phyloP scores from a whole-genome alignment of 176 grass and related monocot genomes.

The Hordeum marinum region DNA sequence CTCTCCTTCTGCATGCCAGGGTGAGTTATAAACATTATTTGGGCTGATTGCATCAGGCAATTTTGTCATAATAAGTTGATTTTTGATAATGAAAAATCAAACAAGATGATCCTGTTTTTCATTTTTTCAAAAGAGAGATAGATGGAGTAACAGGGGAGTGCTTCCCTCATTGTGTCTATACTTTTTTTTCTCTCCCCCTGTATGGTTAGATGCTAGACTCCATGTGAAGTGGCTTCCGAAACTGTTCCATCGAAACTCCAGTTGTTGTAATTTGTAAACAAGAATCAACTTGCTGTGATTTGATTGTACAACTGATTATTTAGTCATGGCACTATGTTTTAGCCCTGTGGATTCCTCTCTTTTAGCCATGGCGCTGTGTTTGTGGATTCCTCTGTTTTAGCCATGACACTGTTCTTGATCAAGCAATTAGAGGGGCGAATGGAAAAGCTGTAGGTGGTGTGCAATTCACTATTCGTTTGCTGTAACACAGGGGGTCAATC shows the following conservation, averaged over 20 bases:
- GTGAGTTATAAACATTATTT: constrained; percentile 23
- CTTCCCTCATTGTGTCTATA: background rate
- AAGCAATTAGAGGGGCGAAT: no score
- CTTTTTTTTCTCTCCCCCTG: background rate
- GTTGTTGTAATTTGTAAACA: constrained; percentile 17
- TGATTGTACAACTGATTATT: background rate
- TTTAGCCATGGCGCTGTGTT: background rate
- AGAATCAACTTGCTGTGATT: background rate
- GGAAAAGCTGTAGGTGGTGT: no score
- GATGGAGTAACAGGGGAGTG: background rate
- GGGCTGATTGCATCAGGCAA: background rate
- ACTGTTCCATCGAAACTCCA: background rate
- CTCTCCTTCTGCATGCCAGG: constrained; percentile 32
- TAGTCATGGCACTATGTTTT: background rate
- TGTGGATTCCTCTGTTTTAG: background rate
- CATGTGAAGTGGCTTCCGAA: background rate
- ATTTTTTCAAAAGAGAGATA: background rate
- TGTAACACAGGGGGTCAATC: no score
- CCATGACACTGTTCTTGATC: no score
- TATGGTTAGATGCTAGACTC: constrained; percentile 12
- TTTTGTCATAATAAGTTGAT: background rate
- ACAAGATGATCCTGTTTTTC: background rate
- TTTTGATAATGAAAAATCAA: constrained; percentile 1
- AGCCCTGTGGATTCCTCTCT: background rate
- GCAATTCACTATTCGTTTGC: no score